These are phyloP conservation scores for Gossypium laxum DNA, from an alignment of 441 rosid species.

Conservation along the genomic window DNA sequence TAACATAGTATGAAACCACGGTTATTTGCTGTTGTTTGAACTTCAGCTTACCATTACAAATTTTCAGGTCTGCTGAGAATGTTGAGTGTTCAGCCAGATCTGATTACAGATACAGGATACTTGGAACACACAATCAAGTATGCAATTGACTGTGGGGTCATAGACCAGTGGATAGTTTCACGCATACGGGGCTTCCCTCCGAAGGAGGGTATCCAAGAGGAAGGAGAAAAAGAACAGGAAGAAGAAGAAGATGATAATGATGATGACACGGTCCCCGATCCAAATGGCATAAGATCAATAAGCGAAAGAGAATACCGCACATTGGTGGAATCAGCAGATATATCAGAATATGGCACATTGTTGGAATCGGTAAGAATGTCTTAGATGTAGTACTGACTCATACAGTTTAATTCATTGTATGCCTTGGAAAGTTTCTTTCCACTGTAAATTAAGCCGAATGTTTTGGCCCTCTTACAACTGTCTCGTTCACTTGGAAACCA, in stretches of 20 bases:
- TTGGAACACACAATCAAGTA: conserved; percentile 48
- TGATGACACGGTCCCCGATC: conserved; percentile 50
- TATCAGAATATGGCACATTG: background rate
- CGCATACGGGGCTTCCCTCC: conserved; percentile 64
- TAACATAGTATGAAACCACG: background rate
- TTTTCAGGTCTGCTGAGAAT: conserved; percentile 68
- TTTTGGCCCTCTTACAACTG: conserved; percentile 16
- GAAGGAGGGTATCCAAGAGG: conserved; percentile 43
- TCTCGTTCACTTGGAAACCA: background rate
- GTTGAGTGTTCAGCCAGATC: conserved; percentile 65
- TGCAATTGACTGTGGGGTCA: conserved; percentile 72
- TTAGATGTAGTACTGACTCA: conserved; percentile 8
- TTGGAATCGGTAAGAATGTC: conserved; percentile 23
- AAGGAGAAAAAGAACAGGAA: conserved; percentile 15
- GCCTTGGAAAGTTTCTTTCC: background rate
- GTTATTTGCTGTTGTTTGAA: background rate
- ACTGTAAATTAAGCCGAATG: background rate
- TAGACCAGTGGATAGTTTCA: conserved; percentile 68
- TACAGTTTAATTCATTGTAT: background rate
- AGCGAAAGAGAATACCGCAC: conserved; percentile 56
- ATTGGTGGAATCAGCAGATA: conserved; percentile 20
- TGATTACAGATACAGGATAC: conserved; percentile 53
- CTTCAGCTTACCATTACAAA: conserved; percentile 5
- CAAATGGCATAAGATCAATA: conserved; percentile 47
- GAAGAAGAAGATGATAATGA: conserved; percentile 8